These are phyloP conservation scores for Hysterangium stoloniferum DNA, from an alignment of 768 basidiomycete species.

Conservation along the genomic window DNA sequence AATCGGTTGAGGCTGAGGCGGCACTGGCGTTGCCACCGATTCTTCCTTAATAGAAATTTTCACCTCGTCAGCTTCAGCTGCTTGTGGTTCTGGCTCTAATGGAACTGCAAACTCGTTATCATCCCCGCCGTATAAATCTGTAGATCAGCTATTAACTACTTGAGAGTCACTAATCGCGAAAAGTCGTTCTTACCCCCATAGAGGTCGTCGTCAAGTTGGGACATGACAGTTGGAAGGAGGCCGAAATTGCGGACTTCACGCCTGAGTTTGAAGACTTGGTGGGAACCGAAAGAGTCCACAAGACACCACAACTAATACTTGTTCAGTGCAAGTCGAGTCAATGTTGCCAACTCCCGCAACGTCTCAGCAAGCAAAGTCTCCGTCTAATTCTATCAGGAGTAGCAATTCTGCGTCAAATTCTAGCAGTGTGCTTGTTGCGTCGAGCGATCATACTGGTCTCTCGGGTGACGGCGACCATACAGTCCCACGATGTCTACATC, in stretches of 20 bases:
- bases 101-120: constrained; percentile 53
- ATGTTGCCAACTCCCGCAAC: constrained; percentile 9
- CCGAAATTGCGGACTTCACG: neutral
- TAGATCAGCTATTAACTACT: neutral
- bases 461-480: neutral
- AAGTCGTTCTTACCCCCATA: constrained; percentile 60
- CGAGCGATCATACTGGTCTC: too few relatives aligned
- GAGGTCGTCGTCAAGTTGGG: constrained; percentile 82
- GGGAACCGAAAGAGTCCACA: neutral
- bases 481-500: constrained; percentile 4
- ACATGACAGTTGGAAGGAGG: constrained; percentile 30
- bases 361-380: constrained; percentile 6
- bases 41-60: constrained; percentile 19
- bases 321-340: neutral
- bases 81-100: constrained; percentile 23
- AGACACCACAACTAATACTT: neutral
- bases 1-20: constrained; percentile 2
- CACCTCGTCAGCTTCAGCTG: constrained; percentile 15
- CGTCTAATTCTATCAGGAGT: neutral
- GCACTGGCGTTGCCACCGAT: constrained; percentile 14
- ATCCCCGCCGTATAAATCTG: constrained; percentile 63
- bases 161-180: neutral
- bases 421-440: neutral
- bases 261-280: neutral
- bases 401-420: neutral